Base-by-base conservation (phyloP, 1,139 yeast genomes). In the Suhomyces bokatorum region DNA sequence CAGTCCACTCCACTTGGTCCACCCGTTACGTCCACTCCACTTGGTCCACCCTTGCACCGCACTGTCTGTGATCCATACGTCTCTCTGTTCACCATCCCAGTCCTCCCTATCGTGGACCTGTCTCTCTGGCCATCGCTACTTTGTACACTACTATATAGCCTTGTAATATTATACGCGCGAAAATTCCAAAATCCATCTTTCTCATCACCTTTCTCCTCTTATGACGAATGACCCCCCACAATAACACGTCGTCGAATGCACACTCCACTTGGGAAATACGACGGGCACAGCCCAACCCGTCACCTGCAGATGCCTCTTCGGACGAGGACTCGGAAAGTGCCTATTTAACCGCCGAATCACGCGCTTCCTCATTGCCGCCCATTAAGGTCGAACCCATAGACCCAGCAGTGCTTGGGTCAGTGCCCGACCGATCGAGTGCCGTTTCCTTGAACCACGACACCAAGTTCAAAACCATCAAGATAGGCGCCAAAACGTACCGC, bases 131-230 rank as follows among this genome's bases (percentile, higher is more conserved):
- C 30, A 17, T 10, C 28, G 36, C 32, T 35, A 22, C 36, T 32
- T 34, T 40, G 39, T 36, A 35, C 37, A 40, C 39, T 36, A 37
- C 40, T 37, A 20, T 36, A 37, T 37, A 37, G 40, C 34, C 34
- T 9, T 31, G 40, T 37, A 31, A 37, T 37, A 37, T 35, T 35
- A 30, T 31, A 31, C 35, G 35, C 38, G 43, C 39, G 36, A 36
- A 38, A 31, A 39, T 24, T 27, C 4, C 24, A 4, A 2, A 2
- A 20, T 20, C 24, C 8, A 5, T 6, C 8, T 20, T 20, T 20
- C 24, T 20, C 24, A 20, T 20, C 24, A 20, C 9, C 4, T 20
- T 20, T 20, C 24, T 20, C 8, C 9, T 20, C 13, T 20, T 44
- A 37, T 38, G 42, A 40, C 42, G 28, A 40, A 44, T 27, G 40